Evolutionary conservation across 495 filamentous ascomycete species (phyloP), one percentile per base, ranked within the genome.

Genomic region (Lineolata rhizophorae): DNA sequence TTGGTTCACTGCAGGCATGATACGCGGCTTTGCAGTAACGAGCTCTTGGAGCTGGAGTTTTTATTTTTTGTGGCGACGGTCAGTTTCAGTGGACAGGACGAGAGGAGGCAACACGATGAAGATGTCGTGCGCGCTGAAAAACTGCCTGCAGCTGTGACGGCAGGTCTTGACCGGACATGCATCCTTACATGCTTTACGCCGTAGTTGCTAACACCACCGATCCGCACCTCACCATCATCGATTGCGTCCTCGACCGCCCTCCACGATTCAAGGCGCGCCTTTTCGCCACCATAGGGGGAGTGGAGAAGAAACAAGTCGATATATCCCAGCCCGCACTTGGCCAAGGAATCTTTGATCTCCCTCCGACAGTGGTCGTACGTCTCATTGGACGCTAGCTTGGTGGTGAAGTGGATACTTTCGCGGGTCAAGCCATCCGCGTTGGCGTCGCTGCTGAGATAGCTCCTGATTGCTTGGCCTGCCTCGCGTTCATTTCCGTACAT

Each of bases 1-100:
- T 50, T 92, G 83, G 6, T 77, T 79, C 4, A 92, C 77, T 30
- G 67, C 71, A 43, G 93, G 61, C 15, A 80, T 54, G 2, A 78
- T 69, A 5, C 74, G 76, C 40, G 64, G 61, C 3, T 63, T 62
- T 34, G 66, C 56, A 11, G 41, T 46, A 41, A 74, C 69, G 3
- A 70, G 55, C 47, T 72, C 60, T 37, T 67, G 61, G 40, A 84
- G 82, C 47, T 80, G 73, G 38, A 48, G 55, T 44, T 90, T 84
- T 47, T 18, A 40, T 50, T 35, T 53, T 45, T 83, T 64, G 25
- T 64, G 56, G 42, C 82, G 79, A 18, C 62, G 58, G 15, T 62
- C 75, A n/a, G 76, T 58, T 34, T 72, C 52, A 80, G 22, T 25
- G 22, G 12, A 25, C 22, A 25, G 12, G 12, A 8, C 8, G 8